phyloP scores from a whole-genome alignment of 176 grass and related monocot genomes.

The Juncus inflexus region DNA sequence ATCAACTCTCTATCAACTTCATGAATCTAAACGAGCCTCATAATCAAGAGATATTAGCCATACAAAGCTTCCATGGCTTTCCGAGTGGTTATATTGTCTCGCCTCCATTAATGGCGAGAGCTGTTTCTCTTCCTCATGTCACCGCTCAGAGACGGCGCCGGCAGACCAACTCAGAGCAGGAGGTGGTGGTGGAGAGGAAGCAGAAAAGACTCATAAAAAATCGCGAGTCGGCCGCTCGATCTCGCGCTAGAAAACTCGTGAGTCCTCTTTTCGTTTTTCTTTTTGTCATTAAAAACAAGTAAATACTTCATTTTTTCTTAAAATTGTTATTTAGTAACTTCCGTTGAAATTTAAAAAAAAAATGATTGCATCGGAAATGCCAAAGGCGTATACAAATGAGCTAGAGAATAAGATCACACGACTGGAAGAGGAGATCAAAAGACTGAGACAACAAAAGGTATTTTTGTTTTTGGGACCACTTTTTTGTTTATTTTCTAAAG shows the following conservation, averaged over 20 bases:
- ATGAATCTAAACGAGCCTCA: slow-evolving; percentile 15
- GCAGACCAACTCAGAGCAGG: not conserved
- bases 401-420: slow-evolving; percentile 14
- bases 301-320: not conserved
- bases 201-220: slow-evolving; percentile 22
- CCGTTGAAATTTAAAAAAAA: not conserved
- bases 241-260: slow-evolving; percentile 22
- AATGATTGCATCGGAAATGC: too few species aligned
- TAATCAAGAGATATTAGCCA: not conserved
- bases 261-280: not conserved
- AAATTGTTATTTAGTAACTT: not conserved
- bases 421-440: slow-evolving; percentile 19
- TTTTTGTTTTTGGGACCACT: slow-evolving; percentile 14
- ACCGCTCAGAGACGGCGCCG: not conserved
- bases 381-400: slow-evolving; percentile 10
- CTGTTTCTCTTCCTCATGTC: not conserved
- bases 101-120: not conserved
- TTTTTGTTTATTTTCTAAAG: not conserved
- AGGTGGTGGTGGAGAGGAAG: not conserved
- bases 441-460: slow-evolving; percentile 21
- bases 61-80: not conserved
- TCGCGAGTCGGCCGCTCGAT: slow-evolving; percentile 11
- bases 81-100: not conserved
- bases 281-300: not conserved
- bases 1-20: slow-evolving; percentile 3